Evolutionary conservation across 768 basidiomycete genomes (phyloP), one percentile per base, ranked within the genome.

Genomic region (Boletales sp.): DNA sequence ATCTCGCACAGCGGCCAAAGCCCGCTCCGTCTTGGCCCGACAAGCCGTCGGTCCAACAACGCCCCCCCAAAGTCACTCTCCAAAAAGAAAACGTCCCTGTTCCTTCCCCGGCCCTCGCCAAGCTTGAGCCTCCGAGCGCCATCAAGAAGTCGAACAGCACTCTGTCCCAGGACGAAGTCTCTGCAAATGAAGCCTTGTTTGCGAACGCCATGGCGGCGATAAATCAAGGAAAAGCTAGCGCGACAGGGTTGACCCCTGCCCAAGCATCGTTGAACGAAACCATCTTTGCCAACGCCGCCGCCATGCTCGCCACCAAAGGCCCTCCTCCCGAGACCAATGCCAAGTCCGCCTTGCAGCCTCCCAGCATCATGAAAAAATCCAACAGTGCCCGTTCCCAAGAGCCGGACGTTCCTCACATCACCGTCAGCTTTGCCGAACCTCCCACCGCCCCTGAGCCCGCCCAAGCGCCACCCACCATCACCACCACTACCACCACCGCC

Each of bases 11-110:
- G 29, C 53, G 54, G 14, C 64, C 51, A 48, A 55, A 50, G 54
- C 43, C 56, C 53, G 52, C 34, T 44, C 55, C 45, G 17, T 9
- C 45, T 12, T 37, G n/a, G 27, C 48, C 55, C 35, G 56, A 66
- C 47, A 59, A 61, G 14, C 1, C 53, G 10, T 47, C 40, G 10
- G 40, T 38, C 9, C 62, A 49, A 38, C 55, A 42, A 18, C 59
- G 60, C n/a, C 18, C 30, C 17, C 35, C n/a, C 35, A 58, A 66
- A 14, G 37, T 5, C 2, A 35, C 48, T 9, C 56, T 61, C 46
- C 66, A 67, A 46, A 69, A 67, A 31, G 66, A 67, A 34, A 65
- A 60, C 35, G 32, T 61, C 13, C 54, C 65, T 8, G 19, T 61
- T 19, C 8, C 48, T 43, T n/a, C n/a, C 45, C 9, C 14, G n/a